Evolutionary conservation across 768 basidiomycete genomes (phyloP), one percentile per base, ranked within the genome.

Genomic region (Lepiota subincarnata): DNA sequence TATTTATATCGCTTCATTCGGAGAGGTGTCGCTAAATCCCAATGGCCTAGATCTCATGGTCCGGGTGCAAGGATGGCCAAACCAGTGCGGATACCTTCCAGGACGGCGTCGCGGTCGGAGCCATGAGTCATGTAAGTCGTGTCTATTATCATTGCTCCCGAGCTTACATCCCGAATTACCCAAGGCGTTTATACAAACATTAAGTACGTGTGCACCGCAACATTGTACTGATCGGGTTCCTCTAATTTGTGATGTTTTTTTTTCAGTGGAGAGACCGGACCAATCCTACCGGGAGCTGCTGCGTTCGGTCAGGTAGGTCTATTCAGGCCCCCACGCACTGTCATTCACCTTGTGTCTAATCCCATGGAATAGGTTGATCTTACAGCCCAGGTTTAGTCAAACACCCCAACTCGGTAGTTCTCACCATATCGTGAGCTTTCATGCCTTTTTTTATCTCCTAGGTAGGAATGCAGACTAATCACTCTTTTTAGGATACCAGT

Each of bases 351-450:
- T 43, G 26, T n/a, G 20, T 26, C 35, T 45, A 6, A 26, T 6
- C 12, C 55, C 8, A 19, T 47, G 16, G 11, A 36, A 47, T 55
- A 84, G 83, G 38, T 66, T 68, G 18, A 80, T 88, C 55, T 64
- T 89, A 20, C 69, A 76, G 46, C 78, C 79, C 18, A 72, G 79
- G 55, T 90, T 78, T 63, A 80, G 76, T 59, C 87, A 90, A 74
- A 85, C 78, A 57, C 84, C 86, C 3, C 88, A 89, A 64, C 63
- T 90, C 11, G 84, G 85, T 6, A 86, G 83, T 56, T 87, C 87
- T 6, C 87, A 89, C 60, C 78, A 70, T 12, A 83, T 89, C 48
- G 87, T 79, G 58, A 42, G 75, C 14, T 65, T 4, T 39, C 16
- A 14, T 36, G 6, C 48, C 1, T 34, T 20, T 4, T 6, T 55